A percentile compares a stretch with the other conserved stretches of the same genome.
phyloP scores from a whole-genome alignment of 2,329 filamentous ascomycete genomes.

The Trichoderma sp. region DNA sequence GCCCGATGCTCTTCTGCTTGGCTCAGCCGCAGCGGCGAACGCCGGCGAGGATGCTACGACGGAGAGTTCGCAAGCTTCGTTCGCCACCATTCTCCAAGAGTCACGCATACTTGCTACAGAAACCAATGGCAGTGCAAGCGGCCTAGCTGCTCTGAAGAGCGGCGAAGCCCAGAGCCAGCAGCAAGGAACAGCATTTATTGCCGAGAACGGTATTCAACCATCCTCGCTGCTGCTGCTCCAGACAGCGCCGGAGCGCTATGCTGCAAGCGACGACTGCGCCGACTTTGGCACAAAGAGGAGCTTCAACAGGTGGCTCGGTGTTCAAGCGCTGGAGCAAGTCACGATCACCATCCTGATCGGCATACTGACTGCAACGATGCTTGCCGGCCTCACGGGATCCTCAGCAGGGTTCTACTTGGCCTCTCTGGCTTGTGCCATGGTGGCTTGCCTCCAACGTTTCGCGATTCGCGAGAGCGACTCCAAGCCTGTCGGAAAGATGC shows the following conservation, averaged over 20 bases:
- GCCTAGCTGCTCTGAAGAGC: neutral
- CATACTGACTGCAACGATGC: neutral
- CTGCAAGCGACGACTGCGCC: neutral
- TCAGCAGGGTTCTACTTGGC: neutral
- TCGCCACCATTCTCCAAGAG: neutral
- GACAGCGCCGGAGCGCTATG: neutral
- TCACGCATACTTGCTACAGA: neutral
- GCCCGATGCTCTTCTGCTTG: neutral
- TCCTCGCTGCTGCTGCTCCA: neutral
- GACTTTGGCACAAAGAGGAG: neutral
- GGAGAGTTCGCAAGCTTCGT: neutral
- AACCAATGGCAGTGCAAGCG: neutral
- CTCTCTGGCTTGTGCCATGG: neutral
- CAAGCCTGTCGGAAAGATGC: neutral
- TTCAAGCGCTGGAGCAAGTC: neutral
- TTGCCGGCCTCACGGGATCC: neutral
- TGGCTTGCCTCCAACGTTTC: neutral
- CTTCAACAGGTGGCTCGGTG: neutral
- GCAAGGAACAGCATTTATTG: neutral
- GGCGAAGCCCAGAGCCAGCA: neutral
- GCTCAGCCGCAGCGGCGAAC: neutral
- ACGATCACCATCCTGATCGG: neutral
- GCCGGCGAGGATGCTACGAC: constrained; percentile 4
- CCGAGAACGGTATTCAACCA: neutral
- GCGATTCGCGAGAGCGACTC: too few relatives aligned